Percentiles rank a stretch among this genome's conserved stretches.
Conservation (phyloP, 129 eudicot genomes). For the Heracleum sosnowskyi region DNA sequence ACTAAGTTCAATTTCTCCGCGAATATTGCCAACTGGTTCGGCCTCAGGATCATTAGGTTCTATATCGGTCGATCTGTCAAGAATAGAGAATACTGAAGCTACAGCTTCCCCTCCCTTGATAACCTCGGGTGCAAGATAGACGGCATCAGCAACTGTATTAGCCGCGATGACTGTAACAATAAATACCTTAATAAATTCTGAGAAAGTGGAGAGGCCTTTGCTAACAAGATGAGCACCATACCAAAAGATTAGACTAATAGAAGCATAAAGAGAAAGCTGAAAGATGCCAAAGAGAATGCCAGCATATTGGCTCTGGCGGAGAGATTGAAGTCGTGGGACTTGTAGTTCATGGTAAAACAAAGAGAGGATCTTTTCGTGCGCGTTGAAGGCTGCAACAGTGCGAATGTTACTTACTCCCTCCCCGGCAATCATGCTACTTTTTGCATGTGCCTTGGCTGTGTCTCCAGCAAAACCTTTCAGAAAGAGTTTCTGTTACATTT, state of each 20-base stretch:
- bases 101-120: background rate
- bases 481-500: background rate
- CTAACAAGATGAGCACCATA: conserved; percentile 2
- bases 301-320: background rate
- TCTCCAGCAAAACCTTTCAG: conserved; percentile 7
- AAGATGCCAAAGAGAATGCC: background rate
- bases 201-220: background rate
- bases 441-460: conserved; percentile 7
- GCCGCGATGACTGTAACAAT: background rate
- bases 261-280: background rate
- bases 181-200: background rate
- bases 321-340: background rate
- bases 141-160: background rate
- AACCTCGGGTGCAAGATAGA: background rate
- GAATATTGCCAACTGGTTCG: background rate
- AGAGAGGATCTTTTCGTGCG: background rate
- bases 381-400: background rate
- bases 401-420: conserved; percentile 1
- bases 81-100: background rate
- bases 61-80: background rate
- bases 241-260: background rate
- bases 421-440: background rate
- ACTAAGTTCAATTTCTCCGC: conserved; percentile 66
- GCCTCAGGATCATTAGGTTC: background rate
- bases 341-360: background rate